Conservation (phyloP, 1,139 yeast genomes). For the Kodamaea alishanica region DNA sequence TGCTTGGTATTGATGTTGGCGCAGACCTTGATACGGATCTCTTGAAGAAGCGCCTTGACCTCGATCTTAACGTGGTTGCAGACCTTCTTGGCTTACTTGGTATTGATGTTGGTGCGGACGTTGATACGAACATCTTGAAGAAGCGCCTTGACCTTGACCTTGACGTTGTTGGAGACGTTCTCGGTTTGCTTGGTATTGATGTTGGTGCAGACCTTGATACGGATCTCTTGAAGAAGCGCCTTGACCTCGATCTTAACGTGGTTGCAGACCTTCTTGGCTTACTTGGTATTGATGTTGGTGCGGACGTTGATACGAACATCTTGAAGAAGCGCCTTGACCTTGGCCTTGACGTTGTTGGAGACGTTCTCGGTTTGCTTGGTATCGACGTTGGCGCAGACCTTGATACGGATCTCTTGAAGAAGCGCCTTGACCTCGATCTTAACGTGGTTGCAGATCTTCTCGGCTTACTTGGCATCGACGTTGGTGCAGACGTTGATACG, state of each 20-base stretch:
- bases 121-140: slow-evolving; percentile 3
- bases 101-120: slow-evolving; percentile 4
- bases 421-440: no score
- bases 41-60: slow-evolving; percentile 2
- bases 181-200: neutral
- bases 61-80: slow-evolving; percentile 5
- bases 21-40: slow-evolving; percentile 4
- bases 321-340: slow-evolving; percentile 2
- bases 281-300: slow-evolving; percentile 6
- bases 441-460: slow-evolving; percentile 1
- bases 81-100: slow-evolving; percentile 8
- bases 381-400: slow-evolving; percentile 2
- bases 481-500: slow-evolving; percentile 13
- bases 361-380: slow-evolving; percentile 1
- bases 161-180: no score
- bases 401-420: slow-evolving; percentile 8
- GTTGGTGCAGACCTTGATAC: slow-evolving; percentile 4
- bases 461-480: slow-evolving; percentile 13
- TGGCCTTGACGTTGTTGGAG: slow-evolving; percentile 1
- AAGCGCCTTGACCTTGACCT: slow-evolving; percentile 6
- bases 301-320: slow-evolving; percentile 10
- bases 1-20: slow-evolving; percentile 1
- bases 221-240: neutral
- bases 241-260: slow-evolving; percentile 5
- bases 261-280: slow-evolving; percentile 7